Evolutionary conservation across 495 filamentous ascomycete species (phyloP), one percentile per base, ranked within the genome.

Genomic region (Tetracladium setigerum): DNA sequence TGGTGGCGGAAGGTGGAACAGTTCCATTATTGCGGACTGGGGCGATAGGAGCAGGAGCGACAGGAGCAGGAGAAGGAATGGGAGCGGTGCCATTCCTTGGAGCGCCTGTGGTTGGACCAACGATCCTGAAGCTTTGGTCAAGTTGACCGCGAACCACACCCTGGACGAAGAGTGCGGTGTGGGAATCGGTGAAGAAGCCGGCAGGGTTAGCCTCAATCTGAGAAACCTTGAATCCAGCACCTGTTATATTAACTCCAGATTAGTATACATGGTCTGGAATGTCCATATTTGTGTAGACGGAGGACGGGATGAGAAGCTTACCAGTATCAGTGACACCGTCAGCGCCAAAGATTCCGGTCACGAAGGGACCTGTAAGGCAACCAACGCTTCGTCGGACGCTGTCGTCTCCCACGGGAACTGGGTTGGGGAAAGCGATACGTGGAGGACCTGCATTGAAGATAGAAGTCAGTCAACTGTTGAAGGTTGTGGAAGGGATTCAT

Each of bases 391-490:
- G 47, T 18, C 64, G 54, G 12, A 44, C 48, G 13, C 44, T 39
- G 14, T 36, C 52, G 14, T 55, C 43, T 5, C 46, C 59, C 30
- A 49, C 39, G 22, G 22, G 22, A 27, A 7, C 22, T 1, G 65
- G 67, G 44, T 68, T 69, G 30, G 67, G 62, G 56, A 69, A 68
- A 5, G 61, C 64, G 44, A 69, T 55, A 13, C 66, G 53, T 10
- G 64, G 63, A 11, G 50, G 38, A 15, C 38, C 46, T 17, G 37
- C 14, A 13, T n/a, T 22, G 13, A 27, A n/a, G 27, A n/a, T n/a
- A 22, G 18, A 17, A 13, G 6, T 44, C 19, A 19, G 10, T 40
- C 38, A 40, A 40, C 15, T 17, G 10, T 2, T 24, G 38, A 17
- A 13, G 34, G 33, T 2, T 31, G 44, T 13, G 64, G 65, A 10